Evolutionary conservation across 73 alveolate genomes (phyloP).

Genomic region (Urostyla sp.): DNA sequence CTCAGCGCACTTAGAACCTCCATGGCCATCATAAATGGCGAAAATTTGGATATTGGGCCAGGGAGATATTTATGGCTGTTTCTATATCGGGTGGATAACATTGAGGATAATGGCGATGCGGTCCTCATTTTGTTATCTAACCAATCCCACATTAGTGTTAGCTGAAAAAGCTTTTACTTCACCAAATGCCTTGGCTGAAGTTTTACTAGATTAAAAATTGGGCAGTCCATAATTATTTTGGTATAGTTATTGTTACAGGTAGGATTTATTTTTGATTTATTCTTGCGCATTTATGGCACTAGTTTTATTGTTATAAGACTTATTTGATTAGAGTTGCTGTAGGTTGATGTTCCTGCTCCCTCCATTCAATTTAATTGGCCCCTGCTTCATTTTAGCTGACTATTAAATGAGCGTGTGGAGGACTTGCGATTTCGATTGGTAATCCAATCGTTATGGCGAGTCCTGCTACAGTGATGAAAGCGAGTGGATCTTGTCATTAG

Average conservation of each 20-base stretch:
- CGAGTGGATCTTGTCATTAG: too few species aligned
- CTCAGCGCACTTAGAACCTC: slow-evolving; percentile 86
- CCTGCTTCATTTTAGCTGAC: slow-evolving; percentile 13
- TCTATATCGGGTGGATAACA: slow-evolving; percentile 75
- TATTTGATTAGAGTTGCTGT: slow-evolving; percentile 2
- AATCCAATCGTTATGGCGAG: too few species aligned
- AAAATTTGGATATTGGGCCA: slow-evolving; percentile 93
- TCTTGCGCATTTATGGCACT: background rate
- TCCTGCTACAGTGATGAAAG: too few species aligned
- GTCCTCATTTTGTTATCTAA: slow-evolving; percentile 85
- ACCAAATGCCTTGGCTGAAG: slow-evolving; percentile 53
- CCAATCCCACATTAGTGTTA: slow-evolving; percentile 68
- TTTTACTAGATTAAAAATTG: slow-evolving; percentile 39
- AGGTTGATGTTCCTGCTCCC: too few species aligned
- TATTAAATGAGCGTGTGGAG: too few species aligned
- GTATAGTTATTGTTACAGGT: background rate
- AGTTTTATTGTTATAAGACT: slow-evolving; percentile 3
- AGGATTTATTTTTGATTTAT: slow-evolving; percentile 3
- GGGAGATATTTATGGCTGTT: slow-evolving; percentile 44
- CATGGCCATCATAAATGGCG: slow-evolving; percentile 86
- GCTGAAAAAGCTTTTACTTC: slow-evolving; percentile 66
- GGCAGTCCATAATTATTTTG: slow-evolving; percentile 14
- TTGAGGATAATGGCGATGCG: slow-evolving; percentile 85
- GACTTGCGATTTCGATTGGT: too few species aligned
- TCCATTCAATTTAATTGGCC: too few species aligned